Percentiles rank a stretch among this genome's conserved stretches.
Conservation (phyloP, 2,329 filamentous ascomycete genomes). For the Neofusicoccum laricinum region DNA sequence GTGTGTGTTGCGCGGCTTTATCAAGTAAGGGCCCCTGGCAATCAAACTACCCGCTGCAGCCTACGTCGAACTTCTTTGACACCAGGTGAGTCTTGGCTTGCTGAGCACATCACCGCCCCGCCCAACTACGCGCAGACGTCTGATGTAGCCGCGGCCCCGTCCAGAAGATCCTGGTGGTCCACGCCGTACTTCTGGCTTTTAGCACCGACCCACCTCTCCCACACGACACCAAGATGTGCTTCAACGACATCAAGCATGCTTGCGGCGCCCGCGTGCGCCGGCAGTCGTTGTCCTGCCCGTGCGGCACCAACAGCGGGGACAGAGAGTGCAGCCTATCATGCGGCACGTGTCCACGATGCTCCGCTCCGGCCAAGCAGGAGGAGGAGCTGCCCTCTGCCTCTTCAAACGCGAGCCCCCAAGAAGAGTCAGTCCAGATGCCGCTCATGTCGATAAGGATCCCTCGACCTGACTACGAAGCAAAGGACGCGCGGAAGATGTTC, state of each 20-base stretch:
- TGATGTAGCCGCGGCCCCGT: not conserved
- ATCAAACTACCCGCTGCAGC: not conserved
- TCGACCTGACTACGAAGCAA: not conserved
- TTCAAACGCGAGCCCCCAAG: not conserved
- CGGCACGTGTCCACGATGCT: constrained; percentile 7
- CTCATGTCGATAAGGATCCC: not conserved
- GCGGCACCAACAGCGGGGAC: constrained; percentile 11
- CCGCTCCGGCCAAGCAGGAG: not conserved
- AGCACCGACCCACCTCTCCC: not conserved
- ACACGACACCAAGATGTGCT: not conserved
- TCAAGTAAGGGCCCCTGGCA: not conserved
- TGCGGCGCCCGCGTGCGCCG: constrained; percentile 11
- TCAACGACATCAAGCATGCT: constrained; percentile 12
- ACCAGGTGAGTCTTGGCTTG: not conserved
- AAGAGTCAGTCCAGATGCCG: not conserved
- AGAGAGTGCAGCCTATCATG: constrained; percentile 14
- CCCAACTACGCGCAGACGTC: not conserved
- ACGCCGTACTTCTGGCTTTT: too few species aligned
- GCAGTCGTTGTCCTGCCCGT: constrained; percentile 13
- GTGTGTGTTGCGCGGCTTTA: not conserved
- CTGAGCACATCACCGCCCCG: not conserved
- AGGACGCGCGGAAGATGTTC: constrained; percentile 3
- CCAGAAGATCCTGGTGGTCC: not conserved
- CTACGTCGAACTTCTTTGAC: not conserved
- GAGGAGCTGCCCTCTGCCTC: not conserved